These are phyloP conservation scores for Stephania japonica DNA, from an alignment of 164 flowering plant genomes.

Conservation along the genomic window DNA sequence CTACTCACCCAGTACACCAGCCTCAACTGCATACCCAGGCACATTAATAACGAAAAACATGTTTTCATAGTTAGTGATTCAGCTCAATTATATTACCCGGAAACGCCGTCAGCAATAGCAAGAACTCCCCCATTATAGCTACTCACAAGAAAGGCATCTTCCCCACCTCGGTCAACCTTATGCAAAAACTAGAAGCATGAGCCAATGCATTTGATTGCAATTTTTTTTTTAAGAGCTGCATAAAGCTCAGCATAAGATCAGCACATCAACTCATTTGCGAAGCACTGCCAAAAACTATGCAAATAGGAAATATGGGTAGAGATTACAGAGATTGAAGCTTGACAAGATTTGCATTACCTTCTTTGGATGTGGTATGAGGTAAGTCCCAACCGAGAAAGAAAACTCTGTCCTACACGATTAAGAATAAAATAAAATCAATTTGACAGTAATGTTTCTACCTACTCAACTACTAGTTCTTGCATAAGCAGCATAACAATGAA, in stretches of 20 bases:
- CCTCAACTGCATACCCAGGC: too few species aligned
- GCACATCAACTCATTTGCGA: neutral
- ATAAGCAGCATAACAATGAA: too few species aligned
- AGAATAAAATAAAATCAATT: too few species aligned
- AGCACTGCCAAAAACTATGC: neutral
- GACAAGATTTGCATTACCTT: conserved; percentile 42
- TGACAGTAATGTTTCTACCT: too few species aligned
- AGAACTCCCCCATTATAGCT: conserved; percentile 65
- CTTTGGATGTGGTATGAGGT: conserved; percentile 83
- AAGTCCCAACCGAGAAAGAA: conserved; percentile 62
- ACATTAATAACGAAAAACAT: too few species aligned
- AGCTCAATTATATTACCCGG: conserved; percentile 47
- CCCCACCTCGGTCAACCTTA: conserved; percentile 88
- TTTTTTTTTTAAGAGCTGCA: neutral
- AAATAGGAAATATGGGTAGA: neutral
- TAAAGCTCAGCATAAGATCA: neutral
- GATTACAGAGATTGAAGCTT: neutral
- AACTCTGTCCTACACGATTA: conserved; percentile 39
- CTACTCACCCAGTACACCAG: too few species aligned
- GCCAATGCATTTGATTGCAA: conserved; percentile 4
- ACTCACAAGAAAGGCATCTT: conserved; percentile 86
- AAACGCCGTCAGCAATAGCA: conserved; percentile 95
- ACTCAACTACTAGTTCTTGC: too few species aligned
- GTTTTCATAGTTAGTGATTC: too few species aligned
- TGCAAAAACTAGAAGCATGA: conserved; percentile 3